A percentile compares a stretch with the other conserved stretches of the same genome.
Evolutionary conservation across 225 moss, liverwort and hornwort species (phyloP).

Genomic region (Ulota crispa): DNA sequence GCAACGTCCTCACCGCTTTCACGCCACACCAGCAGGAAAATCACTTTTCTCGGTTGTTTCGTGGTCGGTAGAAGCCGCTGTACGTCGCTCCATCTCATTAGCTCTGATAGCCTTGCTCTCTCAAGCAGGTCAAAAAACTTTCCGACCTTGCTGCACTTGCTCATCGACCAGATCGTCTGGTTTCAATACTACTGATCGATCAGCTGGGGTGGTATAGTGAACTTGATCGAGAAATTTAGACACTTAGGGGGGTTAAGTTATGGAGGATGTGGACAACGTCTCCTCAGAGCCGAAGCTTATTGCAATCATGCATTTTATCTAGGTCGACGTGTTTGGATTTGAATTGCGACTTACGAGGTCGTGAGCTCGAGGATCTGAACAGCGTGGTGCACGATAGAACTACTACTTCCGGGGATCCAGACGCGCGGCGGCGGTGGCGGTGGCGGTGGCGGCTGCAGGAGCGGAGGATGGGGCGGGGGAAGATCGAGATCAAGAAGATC

Average conservation of each 20-base stretch:
- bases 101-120: too few species aligned
- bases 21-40: background rate
- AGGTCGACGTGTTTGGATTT: slow-evolving; percentile 29
- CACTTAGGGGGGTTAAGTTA: too few species aligned
- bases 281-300: slow-evolving; percentile 26
- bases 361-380: slow-evolving; percentile 24
- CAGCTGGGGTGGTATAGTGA: background rate
- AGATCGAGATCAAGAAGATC: slow-evolving; percentile 60
- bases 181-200: too few species aligned
- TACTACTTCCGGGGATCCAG: background rate
- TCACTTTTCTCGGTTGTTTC: slow-evolving; percentile 9
- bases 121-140: background rate
- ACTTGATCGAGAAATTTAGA: too few species aligned
- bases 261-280: slow-evolving; percentile 55
- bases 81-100: background rate
- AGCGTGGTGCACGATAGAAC: slow-evolving; percentile 17
- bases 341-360: background rate
- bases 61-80: slow-evolving; percentile 36
- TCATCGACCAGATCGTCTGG: background rate
- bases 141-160: background rate
- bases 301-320: background rate
- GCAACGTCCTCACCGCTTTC: background rate
- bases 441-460: too few species aligned
- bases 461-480: slow-evolving; percentile 54
- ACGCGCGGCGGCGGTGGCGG: background rate